Evolutionary conservation across 257 asterid species (phyloP).

Genomic region (Salvia hispanica): DNA sequence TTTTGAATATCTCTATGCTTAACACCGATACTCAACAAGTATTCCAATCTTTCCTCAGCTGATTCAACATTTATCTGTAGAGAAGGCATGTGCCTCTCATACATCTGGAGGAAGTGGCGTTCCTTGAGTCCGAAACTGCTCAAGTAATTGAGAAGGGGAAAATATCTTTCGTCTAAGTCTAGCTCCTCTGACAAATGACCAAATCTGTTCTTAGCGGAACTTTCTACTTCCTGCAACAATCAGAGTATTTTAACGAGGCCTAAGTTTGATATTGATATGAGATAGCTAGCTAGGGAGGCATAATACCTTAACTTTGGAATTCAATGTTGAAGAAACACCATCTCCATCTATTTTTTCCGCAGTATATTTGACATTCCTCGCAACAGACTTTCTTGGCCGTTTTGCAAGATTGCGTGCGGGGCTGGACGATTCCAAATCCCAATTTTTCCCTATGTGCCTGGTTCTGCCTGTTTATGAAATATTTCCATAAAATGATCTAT

Average conservation of each 20-base stretch:
- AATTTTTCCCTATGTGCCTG: conserved; percentile 33
- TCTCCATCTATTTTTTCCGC: conserved; percentile 31
- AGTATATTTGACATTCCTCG: conserved; percentile 36
- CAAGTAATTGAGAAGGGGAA: conserved; percentile 83
- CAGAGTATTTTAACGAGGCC: conserved; percentile 24
- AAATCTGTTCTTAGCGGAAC: conserved; percentile 47
- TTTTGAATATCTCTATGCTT: conserved; percentile 75
- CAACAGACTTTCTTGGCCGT: conserved; percentile 35
- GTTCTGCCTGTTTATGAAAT: conserved; percentile 44
- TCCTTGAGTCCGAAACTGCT: conserved; percentile 81
- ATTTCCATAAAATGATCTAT: conserved; percentile 9
- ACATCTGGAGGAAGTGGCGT: conserved; percentile 79
- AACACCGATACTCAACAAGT: conserved; percentile 79
- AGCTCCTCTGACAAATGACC: conserved; percentile 64
- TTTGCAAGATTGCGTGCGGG: conserved; percentile 37
- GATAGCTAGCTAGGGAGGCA: conserved; percentile 28
- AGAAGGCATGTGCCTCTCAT: conserved; percentile 93
- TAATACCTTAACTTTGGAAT: conserved; percentile 48
- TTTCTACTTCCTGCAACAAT: conserved; percentile 53
- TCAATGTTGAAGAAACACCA: conserved; percentile 34
- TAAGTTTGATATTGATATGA: background rate
- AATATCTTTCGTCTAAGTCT: conserved; percentile 75
- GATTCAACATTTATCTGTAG: conserved; percentile 84
- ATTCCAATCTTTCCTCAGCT: conserved; percentile 77
- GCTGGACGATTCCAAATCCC: conserved; percentile 37